Evolutionary conservation across 2,329 filamentous ascomycete genomes (phyloP), one percentile per base, ranked within the genome.

Genomic region (Fusarium praegraminearum): DNA sequence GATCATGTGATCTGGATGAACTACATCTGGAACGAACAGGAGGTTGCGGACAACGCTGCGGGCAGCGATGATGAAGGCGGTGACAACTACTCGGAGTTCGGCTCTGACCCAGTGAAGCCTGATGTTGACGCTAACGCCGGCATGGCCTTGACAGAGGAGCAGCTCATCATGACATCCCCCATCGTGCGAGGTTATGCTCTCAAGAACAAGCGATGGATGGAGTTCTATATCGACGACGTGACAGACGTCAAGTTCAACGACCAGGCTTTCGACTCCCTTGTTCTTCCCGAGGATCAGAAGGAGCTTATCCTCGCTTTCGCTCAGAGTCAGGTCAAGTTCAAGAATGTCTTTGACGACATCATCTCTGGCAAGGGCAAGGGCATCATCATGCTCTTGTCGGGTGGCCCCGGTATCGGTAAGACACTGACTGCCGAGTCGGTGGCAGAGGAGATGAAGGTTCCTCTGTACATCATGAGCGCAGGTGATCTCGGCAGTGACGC

Each of bases 401-500:
- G 85, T 13, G 80, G 78, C 0, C 83, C 84, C 0, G 84, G 84
- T 35, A 82, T 83, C 8, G 85, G 85, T 26, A 85, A 85, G 78
- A 86, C 84, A 1, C 75, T 83, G 41, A 85, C 83, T 2, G 83
- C 83, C 10, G 82, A 84, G 75, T 79, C 81, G 2, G 82, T 87
- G 4, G 84, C 85, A 1, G 85, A 87, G 76, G 78, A 81, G 68
- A 82, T 83, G 65, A 78, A 78, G 45, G 80, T 81, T 40, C 86
- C 85, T 3, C 78, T 87, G 8, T 86, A 86, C 71, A 81, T 80
- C 26, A 80, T 87, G 50, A 82, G 81, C 64, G 90, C 90, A 0
- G 91, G 91, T 32, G 91, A 94, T 75, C 84, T 94, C 0, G 91
- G 92, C 30, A 88, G 88, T 2, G 86, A 90, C 56, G 86, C 89